These are phyloP conservation scores for Vachellia pachyceras DNA, from an alignment of 306 rosid genomes.

Conservation along the genomic window DNA sequence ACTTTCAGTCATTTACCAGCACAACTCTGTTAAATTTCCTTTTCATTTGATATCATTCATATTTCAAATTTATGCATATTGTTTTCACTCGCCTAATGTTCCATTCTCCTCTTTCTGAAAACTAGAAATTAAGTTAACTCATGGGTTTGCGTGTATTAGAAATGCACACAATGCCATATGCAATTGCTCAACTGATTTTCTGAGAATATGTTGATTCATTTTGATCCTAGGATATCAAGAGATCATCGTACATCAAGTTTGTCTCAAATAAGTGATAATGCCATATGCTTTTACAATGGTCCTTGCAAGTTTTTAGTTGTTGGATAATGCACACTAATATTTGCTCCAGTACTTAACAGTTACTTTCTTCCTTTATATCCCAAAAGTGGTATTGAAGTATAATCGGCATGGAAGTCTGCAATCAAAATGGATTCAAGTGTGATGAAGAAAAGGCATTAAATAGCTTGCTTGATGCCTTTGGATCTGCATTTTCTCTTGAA, in stretches of 20 bases:
- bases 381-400: slow-evolving; percentile 8
- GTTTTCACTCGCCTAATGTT: background rate
- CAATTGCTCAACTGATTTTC: slow-evolving; percentile 10
- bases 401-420: slow-evolving; percentile 58
- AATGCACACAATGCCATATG: slow-evolving; percentile 20
- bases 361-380: background rate
- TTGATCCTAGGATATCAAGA: background rate
- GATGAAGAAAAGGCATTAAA: slow-evolving; percentile 63
- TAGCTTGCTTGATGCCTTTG: slow-evolving; percentile 74
- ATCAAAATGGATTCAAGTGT: slow-evolving; percentile 35
- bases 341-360: background rate
- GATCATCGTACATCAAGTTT: background rate
- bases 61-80: background rate
- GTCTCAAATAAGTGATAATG: background rate
- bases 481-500: slow-evolving; percentile 59
- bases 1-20: background rate
- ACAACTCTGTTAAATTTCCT: background rate
- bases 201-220: background rate
- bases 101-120: slow-evolving; percentile 11
- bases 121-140: background rate
- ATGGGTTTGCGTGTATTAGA: background rate
- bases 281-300: slow-evolving; percentile 19
- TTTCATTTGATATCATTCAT: background rate
- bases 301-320: background rate
- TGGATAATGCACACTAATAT: background rate